Percentiles rank a stretch among this genome's conserved stretches.
Conservation (phyloP, 345 rosid genomes). For the Ceriops tagal region DNA sequence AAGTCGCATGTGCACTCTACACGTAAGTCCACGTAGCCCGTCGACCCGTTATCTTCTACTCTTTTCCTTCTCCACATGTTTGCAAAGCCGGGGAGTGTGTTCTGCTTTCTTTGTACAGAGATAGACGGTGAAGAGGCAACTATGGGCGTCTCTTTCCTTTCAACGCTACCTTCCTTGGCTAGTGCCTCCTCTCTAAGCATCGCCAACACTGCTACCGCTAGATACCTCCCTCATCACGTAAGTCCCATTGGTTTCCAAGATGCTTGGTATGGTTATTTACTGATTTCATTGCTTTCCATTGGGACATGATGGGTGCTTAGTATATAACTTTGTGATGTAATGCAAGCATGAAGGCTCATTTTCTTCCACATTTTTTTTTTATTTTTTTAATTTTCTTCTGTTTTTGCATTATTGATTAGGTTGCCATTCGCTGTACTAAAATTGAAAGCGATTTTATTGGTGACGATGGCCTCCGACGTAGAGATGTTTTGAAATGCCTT, state of each 20-base stretch:
- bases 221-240: conserved; percentile 31
- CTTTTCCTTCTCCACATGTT: neutral
- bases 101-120: neutral
- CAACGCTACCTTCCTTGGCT: conserved; percentile 46
- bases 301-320: neutral
- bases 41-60: neutral
- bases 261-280: too few relatives aligned
- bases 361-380: neutral
- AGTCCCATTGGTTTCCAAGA: conserved; percentile 7
- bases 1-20: conserved; percentile 6
- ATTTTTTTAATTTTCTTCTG: neutral
- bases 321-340: neutral
- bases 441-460: conserved; percentile 27
- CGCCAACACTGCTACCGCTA: conserved; percentile 12
- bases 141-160: conserved; percentile 54
- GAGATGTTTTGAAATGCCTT: conserved; percentile 55
- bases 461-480: conserved; percentile 39
- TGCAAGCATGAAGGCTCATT: neutral
- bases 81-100: neutral
- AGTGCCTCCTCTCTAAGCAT: conserved; percentile 25
- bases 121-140: neutral
- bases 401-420: conserved; percentile 34
- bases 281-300: too few relatives aligned
- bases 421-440: conserved; percentile 44
- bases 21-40: conserved; percentile 2